Evolutionary conservation across 1,284 basidiomycete species (phyloP).

Genomic region (Cryptococcus maquisensis): DNA sequence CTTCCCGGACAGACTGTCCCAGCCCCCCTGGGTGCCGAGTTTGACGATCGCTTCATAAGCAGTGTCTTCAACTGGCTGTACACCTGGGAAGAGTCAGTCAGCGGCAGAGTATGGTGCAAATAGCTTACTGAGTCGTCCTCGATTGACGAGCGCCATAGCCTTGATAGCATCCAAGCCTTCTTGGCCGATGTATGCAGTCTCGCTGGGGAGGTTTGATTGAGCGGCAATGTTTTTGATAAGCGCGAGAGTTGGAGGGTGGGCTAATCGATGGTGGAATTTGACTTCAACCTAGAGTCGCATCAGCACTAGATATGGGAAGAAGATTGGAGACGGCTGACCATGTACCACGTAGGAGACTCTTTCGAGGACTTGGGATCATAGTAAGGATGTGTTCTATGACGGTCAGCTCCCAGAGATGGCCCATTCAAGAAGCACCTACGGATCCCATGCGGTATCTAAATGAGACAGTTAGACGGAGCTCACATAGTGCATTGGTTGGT

Average conservation of each 20-base stretch:
- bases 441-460: conserved; percentile 81
- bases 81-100: conserved; percentile 22
- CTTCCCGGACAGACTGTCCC: conserved; percentile 30
- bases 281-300: conserved; percentile 61
- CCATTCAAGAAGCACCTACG: conserved; percentile 51
- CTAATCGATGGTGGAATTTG: conserved; percentile 62
- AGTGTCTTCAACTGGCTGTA: conserved; percentile 64
- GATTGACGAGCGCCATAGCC: conserved; percentile 75
- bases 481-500: neutral
- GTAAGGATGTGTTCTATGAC: conserved; percentile 71
- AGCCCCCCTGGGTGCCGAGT: conserved; percentile 66
- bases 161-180: conserved; percentile 56
- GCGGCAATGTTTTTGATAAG: conserved; percentile 65
- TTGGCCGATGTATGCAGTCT: conserved; percentile 61
- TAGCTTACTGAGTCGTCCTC: conserved; percentile 75
- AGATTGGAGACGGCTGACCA: conserved; percentile 50
- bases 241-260: conserved; percentile 72
- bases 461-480: neutral
- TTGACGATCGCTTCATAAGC: conserved; percentile 66
- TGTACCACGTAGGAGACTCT: conserved; percentile 82
- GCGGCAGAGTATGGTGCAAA: neutral
- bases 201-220: conserved; percentile 51
- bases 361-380: conserved; percentile 77
- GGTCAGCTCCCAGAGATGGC: neutral
- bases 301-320: neutral